Percentiles rank a stretch among this genome's conserved stretches.
These are phyloP conservation scores for Penicillium roqueforti DNA, from an alignment of 495 filamentous ascomycete species.

Conservation along the genomic window DNA sequence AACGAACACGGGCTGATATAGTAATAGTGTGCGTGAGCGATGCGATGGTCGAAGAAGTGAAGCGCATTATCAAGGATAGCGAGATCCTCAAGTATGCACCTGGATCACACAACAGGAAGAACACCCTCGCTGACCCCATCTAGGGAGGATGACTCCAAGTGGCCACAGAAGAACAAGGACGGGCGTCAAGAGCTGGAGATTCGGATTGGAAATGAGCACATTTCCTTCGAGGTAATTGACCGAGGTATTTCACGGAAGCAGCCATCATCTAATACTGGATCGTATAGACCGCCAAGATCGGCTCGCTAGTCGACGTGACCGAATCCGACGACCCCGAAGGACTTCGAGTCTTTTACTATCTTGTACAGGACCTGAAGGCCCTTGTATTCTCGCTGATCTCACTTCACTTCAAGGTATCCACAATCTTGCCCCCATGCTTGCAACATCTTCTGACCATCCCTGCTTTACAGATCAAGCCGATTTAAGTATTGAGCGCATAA, in stretches of 20 bases:
- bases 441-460: not conserved
- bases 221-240: slow-evolving; percentile 81
- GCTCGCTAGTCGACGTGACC: slow-evolving; percentile 92
- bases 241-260: not conserved
- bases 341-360: slow-evolving; percentile 98
- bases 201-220: slow-evolving; percentile 88
- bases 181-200: slow-evolving; percentile 97
- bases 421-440: not conserved
- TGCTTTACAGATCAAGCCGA: slow-evolving; percentile 68
- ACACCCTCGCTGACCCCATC: slow-evolving; percentile 13
- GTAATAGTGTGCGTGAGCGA: slow-evolving; percentile 89
- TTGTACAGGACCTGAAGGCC: slow-evolving; percentile 96
- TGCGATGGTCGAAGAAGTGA: slow-evolving; percentile 89
- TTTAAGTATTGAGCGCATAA: slow-evolving; percentile 40
- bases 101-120: not conserved
- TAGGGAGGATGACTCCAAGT: slow-evolving; percentile 98
- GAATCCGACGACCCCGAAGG: slow-evolving; percentile 96
- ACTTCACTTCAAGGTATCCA: slow-evolving; percentile 86
- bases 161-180: slow-evolving; percentile 99
- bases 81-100: slow-evolving; percentile 88
- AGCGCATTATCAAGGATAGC: slow-evolving; percentile 92
- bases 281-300: slow-evolving; percentile 91
- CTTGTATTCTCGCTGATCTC: slow-evolving; percentile 94
- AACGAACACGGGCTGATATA: slow-evolving; percentile 20
- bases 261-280: slow-evolving; percentile 2